Evolutionary conservation across 805 yeast genomes (phyloP).

Genomic region (Brettanomyces naardenensis): DNA sequence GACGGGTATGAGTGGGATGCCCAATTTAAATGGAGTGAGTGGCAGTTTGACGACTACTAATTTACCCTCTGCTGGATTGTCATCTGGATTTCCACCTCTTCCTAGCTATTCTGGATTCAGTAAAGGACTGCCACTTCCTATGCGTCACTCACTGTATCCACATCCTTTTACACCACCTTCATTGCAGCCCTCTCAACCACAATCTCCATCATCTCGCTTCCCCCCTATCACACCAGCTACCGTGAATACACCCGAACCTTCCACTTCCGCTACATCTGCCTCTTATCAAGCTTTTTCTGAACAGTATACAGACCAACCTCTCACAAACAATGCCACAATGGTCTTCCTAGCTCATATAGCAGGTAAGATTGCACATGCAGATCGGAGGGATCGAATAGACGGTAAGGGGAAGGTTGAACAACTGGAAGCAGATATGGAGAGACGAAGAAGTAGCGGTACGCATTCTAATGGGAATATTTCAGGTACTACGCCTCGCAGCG

Average conservation of each 20-base stretch:
- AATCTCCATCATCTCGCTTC: not conserved
- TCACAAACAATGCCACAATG: slow-evolving; percentile 39
- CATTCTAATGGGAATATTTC: not conserved
- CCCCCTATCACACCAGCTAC: not conserved
- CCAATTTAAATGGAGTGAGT: too few relatives aligned
- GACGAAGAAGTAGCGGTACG: not conserved
- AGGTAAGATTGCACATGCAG: slow-evolving; percentile 65
- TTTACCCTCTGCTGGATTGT: not conserved
- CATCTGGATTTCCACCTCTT: not conserved
- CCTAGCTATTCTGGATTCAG: not conserved
- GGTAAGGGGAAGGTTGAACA: slow-evolving; percentile 42
- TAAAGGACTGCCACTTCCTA: too few relatives aligned
- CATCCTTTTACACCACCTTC: not conserved
- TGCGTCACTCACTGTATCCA: not conserved
- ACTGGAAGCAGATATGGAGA: slow-evolving; percentile 26
- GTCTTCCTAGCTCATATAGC: slow-evolving; percentile 74
- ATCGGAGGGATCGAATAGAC: slow-evolving; percentile 52
- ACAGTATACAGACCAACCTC: slow-evolving; percentile 5
- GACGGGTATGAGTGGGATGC: not conserved
- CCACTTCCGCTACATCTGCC: not conserved
- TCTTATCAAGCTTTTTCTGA: not conserved
- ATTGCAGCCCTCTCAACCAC: not conserved
- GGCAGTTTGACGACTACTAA: not conserved
- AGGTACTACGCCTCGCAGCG: not conserved
- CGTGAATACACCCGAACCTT: not conserved